A percentile compares a stretch with the other conserved stretches of the same genome.
These are phyloP conservation scores for Dactylellina haptotyla DNA, from an alignment of 2,329 filamentous ascomycete genomes.

Conservation along the genomic window DNA sequence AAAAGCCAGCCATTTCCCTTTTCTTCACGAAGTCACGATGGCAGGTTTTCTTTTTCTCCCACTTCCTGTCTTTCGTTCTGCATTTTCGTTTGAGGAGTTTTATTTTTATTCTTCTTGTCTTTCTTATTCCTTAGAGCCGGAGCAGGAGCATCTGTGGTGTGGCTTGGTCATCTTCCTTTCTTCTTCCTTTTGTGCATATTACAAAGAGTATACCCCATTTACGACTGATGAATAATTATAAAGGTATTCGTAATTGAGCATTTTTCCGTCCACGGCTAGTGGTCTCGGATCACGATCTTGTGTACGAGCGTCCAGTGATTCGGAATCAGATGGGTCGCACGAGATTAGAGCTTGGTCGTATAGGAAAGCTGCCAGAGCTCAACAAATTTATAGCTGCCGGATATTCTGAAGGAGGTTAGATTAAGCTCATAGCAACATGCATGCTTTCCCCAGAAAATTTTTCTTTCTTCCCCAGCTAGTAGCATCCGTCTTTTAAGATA, in stretches of 20 bases:
- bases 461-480: too few relatives aligned
- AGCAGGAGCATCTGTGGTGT: too few relatives aligned
- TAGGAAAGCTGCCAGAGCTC: too few relatives aligned
- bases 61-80: conserved; percentile 16
- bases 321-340: not conserved
- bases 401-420: conserved; percentile 37
- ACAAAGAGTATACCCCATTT: not conserved
- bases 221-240: too few relatives aligned
- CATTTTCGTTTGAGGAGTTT: conserved; percentile 15
- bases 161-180: too few relatives aligned
- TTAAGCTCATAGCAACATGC: conserved; percentile 31
- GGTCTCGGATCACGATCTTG: conserved; percentile 4
- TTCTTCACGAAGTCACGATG: conserved; percentile 40
- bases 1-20: not conserved
- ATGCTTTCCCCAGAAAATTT: not conserved
- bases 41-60: conserved; percentile 13
- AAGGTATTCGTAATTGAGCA: too few relatives aligned
- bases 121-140: not conserved
- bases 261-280: conserved; percentile 1
- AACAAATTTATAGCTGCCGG: not conserved
- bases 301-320: conserved; percentile 6
- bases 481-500: too few relatives aligned
- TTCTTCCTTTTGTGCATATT: not conserved
- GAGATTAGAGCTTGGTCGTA: too few relatives aligned
- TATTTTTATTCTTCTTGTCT: conserved; percentile 1